phyloP scores from a whole-genome alignment of 371 early-diverging fungal species.

The Chytridium lagenaria region DNA sequence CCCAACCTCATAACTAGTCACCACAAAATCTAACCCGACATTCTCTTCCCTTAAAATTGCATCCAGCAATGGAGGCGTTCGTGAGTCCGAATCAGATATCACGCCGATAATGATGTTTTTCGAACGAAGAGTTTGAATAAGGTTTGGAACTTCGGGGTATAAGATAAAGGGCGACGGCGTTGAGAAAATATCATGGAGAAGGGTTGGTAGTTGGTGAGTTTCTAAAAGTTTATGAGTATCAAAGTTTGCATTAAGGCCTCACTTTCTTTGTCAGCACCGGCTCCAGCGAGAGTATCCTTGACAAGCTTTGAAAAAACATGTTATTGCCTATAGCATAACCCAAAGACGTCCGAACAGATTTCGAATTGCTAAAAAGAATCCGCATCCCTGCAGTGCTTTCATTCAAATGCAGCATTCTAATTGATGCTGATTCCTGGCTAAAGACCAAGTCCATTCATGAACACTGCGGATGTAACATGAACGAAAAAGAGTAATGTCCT shows the following conservation, averaged over 20 bases:
- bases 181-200: background rate
- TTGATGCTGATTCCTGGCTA: too few relatives aligned
- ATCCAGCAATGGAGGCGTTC: slow-evolving; percentile 12
- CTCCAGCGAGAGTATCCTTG: background rate
- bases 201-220: background rate
- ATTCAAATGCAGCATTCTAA: too few relatives aligned
- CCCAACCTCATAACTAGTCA: slow-evolving; percentile 16
- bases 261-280: background rate
- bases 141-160: background rate
- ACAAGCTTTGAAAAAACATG: background rate
- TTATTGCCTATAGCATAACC: too few relatives aligned
- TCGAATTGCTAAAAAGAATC: too few relatives aligned
- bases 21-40: slow-evolving; percentile 16
- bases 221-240: too few relatives aligned
- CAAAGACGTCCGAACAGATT: too few relatives aligned
- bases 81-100: slow-evolving; percentile 24
- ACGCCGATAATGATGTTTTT: slow-evolving; percentile 1
- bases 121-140: background rate
- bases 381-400: too few relatives aligned
- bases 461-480: background rate
- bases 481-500: background rate
- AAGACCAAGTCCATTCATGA: too few relatives aligned
- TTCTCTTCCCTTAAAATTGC: background rate
- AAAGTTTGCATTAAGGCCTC: too few relatives aligned
- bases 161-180: background rate